Base-by-base conservation (phyloP, 306 rosid species). In the Acacia acuminata region DNA sequence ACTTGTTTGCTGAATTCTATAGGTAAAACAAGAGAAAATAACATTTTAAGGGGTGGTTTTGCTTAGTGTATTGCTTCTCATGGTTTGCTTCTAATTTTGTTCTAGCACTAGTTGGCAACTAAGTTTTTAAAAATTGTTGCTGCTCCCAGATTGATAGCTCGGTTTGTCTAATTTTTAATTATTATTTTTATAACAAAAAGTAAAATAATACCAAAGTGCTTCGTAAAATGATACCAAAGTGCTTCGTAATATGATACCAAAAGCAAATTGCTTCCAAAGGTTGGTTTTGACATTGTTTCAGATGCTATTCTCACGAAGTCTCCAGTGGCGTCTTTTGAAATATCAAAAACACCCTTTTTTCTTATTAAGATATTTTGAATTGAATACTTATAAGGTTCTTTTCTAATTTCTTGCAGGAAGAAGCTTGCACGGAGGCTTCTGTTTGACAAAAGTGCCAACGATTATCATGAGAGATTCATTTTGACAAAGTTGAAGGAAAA, bases 351-450 rank as follows among this genome's bases (percentile, higher is more conserved):
- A 53, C 25, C 56, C 24, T 4, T 47, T 42, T 56, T 58, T 48
- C 12, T 34, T 45, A 7, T 44, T 66, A 45, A 67, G 34, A 24
- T 78, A 3, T 61, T 73, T 80, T 60, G 34, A 12, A 42, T 24
- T 42, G 43, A 84, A 68, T 60, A 36, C 34, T 77, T 20, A 77
- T 8, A 14, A 76, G 47, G 15, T 67, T 67, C 65, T 69, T 75
- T 51, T 30, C 50, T 84, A 76, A 68, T 78, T 82, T 53, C 64
- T 30, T 79, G 65, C 88, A 94, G 38, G 38, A 34, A 34, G 38
- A 34, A 34, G 38, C 38, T 34, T 4, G 38, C 6, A 34, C 38
- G 38, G 38, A 34, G 38, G 38, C 38, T 34, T 34, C 38, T 34
- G 38, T 34, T 34, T 34, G 38, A 34, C 38, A 34, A 34, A 34